Percentiles rank a stretch among this genome's conserved stretches.
Conservation (phyloP, 495 filamentous ascomycete genomes). For the Daldinia caldariorum region DNA sequence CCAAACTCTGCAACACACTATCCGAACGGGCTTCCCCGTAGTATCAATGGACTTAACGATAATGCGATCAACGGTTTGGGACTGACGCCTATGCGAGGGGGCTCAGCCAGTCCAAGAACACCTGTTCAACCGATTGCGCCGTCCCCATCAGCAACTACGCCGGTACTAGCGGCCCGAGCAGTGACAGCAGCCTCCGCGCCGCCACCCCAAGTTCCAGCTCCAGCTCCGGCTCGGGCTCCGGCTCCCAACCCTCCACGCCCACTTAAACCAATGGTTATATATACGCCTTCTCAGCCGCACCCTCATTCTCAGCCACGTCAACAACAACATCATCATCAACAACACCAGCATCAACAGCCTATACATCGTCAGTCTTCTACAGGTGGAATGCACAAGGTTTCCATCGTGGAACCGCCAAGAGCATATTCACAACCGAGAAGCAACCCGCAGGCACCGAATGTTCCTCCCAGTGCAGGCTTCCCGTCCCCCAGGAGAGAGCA, state of each 20-base stretch:
- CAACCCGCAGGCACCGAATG: background rate
- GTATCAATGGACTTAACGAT: slow-evolving; percentile 35
- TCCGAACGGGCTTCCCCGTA: slow-evolving; percentile 37
- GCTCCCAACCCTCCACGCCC: slow-evolving; percentile 1
- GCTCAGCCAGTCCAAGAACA: slow-evolving; percentile 16
- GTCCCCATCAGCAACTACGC: slow-evolving; percentile 1
- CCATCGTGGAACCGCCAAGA: slow-evolving; percentile 55
- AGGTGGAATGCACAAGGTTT: slow-evolving; percentile 42
- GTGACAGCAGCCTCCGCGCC: background rate
- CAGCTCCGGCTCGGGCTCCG: background rate
- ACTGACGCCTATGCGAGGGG: slow-evolving; percentile 2
- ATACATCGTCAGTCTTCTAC: slow-evolving; percentile 16
- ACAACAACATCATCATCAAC: background rate
- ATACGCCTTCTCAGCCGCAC: slow-evolving; percentile 13
- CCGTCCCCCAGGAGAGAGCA: slow-evolving; percentile 54
- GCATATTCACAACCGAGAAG: slow-evolving; percentile 22
- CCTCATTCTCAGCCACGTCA: slow-evolving; percentile 7
- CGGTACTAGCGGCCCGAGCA: slow-evolving; percentile 4
- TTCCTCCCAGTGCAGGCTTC: slow-evolving; percentile 43
- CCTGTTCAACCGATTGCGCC: slow-evolving; percentile 11
- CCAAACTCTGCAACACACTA: slow-evolving; percentile 24
- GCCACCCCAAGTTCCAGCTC: no score
- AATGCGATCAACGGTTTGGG: slow-evolving; percentile 14
- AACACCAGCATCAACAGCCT: background rate
- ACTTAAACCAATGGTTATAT: slow-evolving; percentile 21